Conservation (phyloP, 2,329 filamentous ascomycete genomes). For the Shiraia sp. region DNA sequence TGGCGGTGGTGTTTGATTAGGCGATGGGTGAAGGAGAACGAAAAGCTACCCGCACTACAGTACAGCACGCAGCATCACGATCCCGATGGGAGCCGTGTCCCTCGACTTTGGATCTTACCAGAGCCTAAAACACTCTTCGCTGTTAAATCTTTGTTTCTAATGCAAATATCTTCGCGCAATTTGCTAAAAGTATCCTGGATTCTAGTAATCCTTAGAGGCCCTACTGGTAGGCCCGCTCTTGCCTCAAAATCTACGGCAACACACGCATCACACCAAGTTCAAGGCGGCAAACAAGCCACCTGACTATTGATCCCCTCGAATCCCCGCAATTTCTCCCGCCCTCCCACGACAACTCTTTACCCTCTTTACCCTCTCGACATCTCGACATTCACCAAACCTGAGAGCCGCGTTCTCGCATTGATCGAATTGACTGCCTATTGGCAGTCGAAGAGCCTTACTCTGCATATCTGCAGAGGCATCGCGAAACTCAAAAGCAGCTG, state of each 20-base stretch:
- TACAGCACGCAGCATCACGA: too few relatives aligned
- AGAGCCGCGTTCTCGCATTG: too few relatives aligned
- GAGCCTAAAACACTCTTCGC: too few relatives aligned
- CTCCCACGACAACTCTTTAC: slow-evolving; percentile 11
- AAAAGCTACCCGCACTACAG: too few relatives aligned
- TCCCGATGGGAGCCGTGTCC: too few relatives aligned
- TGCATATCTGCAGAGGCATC: too few relatives aligned
- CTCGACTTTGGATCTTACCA: too few relatives aligned
- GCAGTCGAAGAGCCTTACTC: background rate
- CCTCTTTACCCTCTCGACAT: slow-evolving; percentile 5
- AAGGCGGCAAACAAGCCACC: slow-evolving; percentile 16
- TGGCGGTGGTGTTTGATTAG: too few relatives aligned
- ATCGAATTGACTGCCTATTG: too few relatives aligned
- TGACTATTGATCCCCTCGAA: slow-evolving; percentile 10
- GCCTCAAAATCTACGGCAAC: slow-evolving; percentile 17
- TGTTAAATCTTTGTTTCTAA: too few relatives aligned
- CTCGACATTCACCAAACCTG: background rate
- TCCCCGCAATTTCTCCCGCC: slow-evolving; percentile 10
- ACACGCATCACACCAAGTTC: slow-evolving; percentile 9
- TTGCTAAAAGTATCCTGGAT: slow-evolving; percentile 10
- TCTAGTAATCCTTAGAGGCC: slow-evolving; percentile 36
- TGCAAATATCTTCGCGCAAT: too few relatives aligned
- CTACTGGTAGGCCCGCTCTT: slow-evolving; percentile 21
- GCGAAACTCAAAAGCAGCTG: background rate
- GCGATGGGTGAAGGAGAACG: too few relatives aligned